Evolutionary conservation across 345 rosid species (phyloP).

Genomic region (Populus pruinosa): DNA sequence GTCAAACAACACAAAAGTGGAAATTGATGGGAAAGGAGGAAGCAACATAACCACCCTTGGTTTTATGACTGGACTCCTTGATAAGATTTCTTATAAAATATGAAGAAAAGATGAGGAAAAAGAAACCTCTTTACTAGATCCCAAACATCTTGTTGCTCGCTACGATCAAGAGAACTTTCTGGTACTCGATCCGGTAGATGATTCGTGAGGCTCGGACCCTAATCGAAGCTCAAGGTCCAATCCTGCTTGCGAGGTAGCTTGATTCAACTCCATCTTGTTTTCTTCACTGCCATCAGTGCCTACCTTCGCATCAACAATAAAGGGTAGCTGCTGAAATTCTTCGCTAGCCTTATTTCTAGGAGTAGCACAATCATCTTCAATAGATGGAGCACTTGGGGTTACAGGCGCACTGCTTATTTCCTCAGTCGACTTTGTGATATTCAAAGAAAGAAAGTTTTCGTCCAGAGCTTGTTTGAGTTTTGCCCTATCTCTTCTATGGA

Average conservation of each 20-base stretch:
- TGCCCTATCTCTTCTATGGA: conserved; percentile 34
- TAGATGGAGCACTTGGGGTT: not conserved
- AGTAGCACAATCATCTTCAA: not conserved
- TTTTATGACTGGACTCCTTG: not conserved
- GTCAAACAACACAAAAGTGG: not conserved
- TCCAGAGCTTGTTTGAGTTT: conserved; percentile 20
- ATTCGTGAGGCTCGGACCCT: conserved; percentile 19
- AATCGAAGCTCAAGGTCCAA: conserved; percentile 26
- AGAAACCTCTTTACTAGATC: conserved; percentile 7
- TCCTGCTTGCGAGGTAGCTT: not conserved
- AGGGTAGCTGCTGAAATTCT: not conserved
- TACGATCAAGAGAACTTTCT: conserved; percentile 4
- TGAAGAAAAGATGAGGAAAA: not conserved
- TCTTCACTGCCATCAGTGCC: not conserved
- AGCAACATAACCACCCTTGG: not conserved
- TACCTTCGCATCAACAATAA: not conserved
- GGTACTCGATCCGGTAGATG: not conserved
- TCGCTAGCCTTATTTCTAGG: not conserved
- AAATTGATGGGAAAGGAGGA: not conserved
- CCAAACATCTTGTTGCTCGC: not conserved
- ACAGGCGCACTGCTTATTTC: not conserved
- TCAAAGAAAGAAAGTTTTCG: conserved; percentile 30
- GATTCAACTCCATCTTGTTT: not conserved
- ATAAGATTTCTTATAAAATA: not conserved
- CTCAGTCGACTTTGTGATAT: conserved; percentile 6